Percentiles rank a stretch among this genome's conserved stretches.
These are phyloP conservation scores for Colletotrichum sp. DNA, from an alignment of 2,329 filamentous ascomycete species.

Conservation along the genomic window DNA sequence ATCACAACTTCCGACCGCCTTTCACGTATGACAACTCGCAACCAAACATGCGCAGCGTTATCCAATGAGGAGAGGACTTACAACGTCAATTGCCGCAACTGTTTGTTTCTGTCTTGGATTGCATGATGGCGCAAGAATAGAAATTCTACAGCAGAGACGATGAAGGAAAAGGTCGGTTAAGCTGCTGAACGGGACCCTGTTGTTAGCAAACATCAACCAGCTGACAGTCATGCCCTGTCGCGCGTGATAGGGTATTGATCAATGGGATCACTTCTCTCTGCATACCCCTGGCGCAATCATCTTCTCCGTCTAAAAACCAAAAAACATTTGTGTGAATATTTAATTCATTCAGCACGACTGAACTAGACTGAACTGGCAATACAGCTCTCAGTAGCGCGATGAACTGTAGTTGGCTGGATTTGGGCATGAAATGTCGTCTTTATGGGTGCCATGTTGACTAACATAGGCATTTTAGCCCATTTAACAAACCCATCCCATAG, in stretches of 20 bases:
- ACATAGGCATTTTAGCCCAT: no score
- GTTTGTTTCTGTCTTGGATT: background rate
- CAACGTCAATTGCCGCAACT: background rate
- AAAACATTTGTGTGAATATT: background rate
- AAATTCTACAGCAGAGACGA: background rate
- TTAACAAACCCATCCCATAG: background rate
- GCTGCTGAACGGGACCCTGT: background rate
- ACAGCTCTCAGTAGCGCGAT: background rate
- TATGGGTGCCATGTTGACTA: no score
- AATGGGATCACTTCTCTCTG: rapidly evolving
- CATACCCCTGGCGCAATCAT: rapidly evolving
- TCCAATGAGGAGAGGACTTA: background rate
- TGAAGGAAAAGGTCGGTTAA: background rate
- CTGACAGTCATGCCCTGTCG: background rate
- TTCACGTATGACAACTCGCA: background rate
- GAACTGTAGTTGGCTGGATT: background rate
- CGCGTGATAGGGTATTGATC: background rate
- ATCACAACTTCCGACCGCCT: background rate
- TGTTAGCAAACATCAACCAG: background rate
- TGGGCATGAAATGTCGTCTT: background rate
- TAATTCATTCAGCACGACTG: background rate
- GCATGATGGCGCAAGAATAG: background rate
- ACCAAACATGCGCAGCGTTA: background rate
- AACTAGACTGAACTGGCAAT: no score
- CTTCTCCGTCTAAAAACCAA: background rate